These are phyloP conservation scores for Puya raimondii DNA, from an alignment of 176 grass and related monocot genomes.

Conservation along the genomic window DNA sequence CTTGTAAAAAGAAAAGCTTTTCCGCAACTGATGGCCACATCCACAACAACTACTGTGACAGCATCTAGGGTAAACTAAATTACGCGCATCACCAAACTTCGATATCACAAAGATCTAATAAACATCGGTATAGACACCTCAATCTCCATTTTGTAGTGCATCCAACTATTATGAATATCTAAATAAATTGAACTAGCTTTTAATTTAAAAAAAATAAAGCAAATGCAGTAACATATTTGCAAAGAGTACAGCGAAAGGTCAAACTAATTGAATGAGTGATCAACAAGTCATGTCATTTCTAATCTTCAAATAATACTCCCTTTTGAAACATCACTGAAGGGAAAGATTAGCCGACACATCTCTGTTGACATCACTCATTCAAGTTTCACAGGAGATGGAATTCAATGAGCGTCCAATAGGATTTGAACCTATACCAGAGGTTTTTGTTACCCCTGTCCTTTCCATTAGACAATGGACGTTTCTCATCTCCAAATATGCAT, in stretches of 20 bases:
- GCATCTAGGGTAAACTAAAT: too few relatives aligned
- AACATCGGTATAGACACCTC: too few relatives aligned
- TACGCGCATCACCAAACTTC: too few relatives aligned
- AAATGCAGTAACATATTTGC: too few relatives aligned
- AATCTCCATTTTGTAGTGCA: too few relatives aligned
- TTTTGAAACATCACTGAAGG: not conserved
- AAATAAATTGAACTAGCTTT: too few relatives aligned
- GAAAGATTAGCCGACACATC: not conserved
- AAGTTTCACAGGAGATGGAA: constrained; percentile 9
- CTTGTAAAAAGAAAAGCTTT: too few relatives aligned
- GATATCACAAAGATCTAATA: too few relatives aligned
- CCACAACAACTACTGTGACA: too few relatives aligned
- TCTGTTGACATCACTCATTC: constrained; percentile 13
- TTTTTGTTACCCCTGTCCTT: constrained; percentile 22
- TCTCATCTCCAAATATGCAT: not conserved
- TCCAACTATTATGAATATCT: too few relatives aligned
- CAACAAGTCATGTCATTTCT: not conserved
- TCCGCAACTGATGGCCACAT: too few relatives aligned
- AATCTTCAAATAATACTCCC: not conserved
- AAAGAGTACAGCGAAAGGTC: not conserved
- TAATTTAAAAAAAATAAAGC: too few relatives aligned
- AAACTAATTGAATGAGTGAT: not conserved
- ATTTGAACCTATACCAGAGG: constrained; percentile 52
- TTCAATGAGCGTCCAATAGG: constrained; percentile 41
- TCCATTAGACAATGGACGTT: constrained; percentile 48